phyloP scores from a whole-genome alignment of 352 stramenopile species.

The Globisporangium middletonii region DNA sequence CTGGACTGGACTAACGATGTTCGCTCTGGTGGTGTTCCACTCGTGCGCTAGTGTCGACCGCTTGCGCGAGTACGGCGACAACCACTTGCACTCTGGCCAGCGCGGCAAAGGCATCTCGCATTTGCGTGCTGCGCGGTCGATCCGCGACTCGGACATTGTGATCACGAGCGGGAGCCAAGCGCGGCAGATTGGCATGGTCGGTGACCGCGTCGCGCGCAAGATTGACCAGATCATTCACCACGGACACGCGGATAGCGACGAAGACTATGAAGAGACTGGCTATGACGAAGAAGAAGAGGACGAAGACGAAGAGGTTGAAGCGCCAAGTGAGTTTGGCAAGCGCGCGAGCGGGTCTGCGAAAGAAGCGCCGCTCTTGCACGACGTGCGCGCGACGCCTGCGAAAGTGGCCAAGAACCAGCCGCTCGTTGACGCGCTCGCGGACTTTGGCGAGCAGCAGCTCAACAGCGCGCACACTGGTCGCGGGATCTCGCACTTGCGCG shows the following conservation, averaged over 20 bases:
- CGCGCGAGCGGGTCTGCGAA: conserved; percentile 11
- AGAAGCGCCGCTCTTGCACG: conserved; percentile 40
- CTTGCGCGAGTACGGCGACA: conserved; percentile 65
- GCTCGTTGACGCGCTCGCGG: conserved; percentile 53
- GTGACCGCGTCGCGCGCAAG: conserved; percentile 45
- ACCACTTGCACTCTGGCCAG: conserved; percentile 53
- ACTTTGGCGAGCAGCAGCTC: conserved; percentile 53
- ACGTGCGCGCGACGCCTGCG: conserved; percentile 36
- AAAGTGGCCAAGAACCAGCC: conserved; percentile 46
- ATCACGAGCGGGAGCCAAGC: conserved; percentile 52
- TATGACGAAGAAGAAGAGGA: conserved; percentile 37
- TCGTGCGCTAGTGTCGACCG: conserved; percentile 26
- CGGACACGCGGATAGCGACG: conserved; percentile 60
- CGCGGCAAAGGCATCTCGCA: conserved; percentile 75
- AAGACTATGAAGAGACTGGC: conserved; percentile 58
- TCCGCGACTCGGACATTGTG: conserved; percentile 43
- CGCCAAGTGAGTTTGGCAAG: conserved; percentile 10
- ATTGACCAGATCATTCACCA: conserved; percentile 73
- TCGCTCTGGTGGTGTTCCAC: no score
- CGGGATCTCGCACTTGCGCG: conserved; percentile 57
- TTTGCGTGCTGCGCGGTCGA: conserved; percentile 51
- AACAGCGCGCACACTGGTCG: conserved; percentile 44
- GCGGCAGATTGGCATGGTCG: conserved; percentile 54
- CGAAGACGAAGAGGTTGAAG: conserved; percentile 9
- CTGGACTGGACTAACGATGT: no score